These are phyloP conservation scores for Wickerhamiella vanderwaltii DNA, from an alignment of 805 yeast genomes.

Conservation along the genomic window DNA sequence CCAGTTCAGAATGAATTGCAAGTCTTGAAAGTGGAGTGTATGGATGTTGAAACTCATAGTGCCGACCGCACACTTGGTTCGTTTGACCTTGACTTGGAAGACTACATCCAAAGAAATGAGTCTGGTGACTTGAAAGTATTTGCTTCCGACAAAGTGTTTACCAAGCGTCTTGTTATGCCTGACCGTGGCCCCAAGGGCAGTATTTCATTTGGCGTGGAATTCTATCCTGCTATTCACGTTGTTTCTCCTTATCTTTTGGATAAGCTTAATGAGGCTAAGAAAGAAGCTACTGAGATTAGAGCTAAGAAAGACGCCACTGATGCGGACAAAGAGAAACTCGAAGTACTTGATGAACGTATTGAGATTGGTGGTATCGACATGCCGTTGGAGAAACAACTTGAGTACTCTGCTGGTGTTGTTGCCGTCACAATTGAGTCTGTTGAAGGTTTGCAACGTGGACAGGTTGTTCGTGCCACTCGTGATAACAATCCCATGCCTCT, in stretches of 20 bases:
- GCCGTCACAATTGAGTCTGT: conserved; percentile 40
- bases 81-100: conserved; percentile 55
- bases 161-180: conserved; percentile 54
- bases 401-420: conserved; percentile 62
- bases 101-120: conserved; percentile 47
- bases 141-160: conserved; percentile 43
- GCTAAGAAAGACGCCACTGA: conserved; percentile 21
- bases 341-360: conserved; percentile 22
- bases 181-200: conserved; percentile 73
- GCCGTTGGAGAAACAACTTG: conserved; percentile 37
- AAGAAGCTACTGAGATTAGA: conserved; percentile 20
- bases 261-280: conserved; percentile 41
- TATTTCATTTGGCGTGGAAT: conserved; percentile 59
- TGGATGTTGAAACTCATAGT: conserved; percentile 77
- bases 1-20: conserved; percentile 78
- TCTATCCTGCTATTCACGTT: conserved; percentile 77
- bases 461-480: conserved; percentile 61
- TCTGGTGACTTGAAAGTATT: conserved; percentile 54
- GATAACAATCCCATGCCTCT: conserved; percentile 64
- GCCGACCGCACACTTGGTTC: conserved; percentile 82
- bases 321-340: conserved; percentile 28
- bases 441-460: conserved; percentile 28
- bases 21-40: conserved; percentile 69
- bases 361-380: conserved; percentile 24
- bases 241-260: conserved; percentile 48